A percentile compares a stretch with the other conserved stretches of the same genome.
Evolutionary conservation across 495 filamentous ascomycete species (phyloP).

Genomic region (Xanthoparmelia taractica): DNA sequence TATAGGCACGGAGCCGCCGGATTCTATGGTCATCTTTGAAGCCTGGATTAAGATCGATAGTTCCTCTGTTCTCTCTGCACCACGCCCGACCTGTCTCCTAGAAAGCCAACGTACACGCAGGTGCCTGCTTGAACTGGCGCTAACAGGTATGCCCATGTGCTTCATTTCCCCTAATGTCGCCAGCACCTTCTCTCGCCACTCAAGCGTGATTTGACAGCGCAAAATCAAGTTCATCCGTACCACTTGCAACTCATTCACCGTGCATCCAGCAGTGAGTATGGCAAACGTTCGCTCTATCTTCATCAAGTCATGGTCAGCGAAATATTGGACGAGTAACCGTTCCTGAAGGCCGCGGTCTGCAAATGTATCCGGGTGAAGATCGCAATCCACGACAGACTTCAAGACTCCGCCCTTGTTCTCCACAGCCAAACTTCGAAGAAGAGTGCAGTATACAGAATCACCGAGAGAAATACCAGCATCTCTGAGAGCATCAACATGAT

Average conservation of each 20-base stretch:
- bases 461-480: conserved; percentile 51
- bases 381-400: conserved; percentile 52
- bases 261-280: conserved; percentile 33
- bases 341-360: conserved; percentile 57
- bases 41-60: conserved; percentile 29
- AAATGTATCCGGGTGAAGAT: conserved; percentile 68
- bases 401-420: conserved; percentile 51
- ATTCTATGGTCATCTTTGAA: conserved; percentile 31
- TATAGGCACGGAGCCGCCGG: conserved; percentile 30
- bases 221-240: conserved; percentile 37
- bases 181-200: conserved; percentile 19
- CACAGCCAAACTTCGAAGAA: conserved; percentile 51
- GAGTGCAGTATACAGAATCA: conserved; percentile 49
- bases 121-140: conserved; percentile 18
- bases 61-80: conserved; percentile 17
- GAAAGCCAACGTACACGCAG: conserved; percentile 23
- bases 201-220: conserved; percentile 28
- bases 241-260: conserved; percentile 20
- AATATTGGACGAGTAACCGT: conserved; percentile 44
- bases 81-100: conserved; percentile 15
- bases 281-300: conserved; percentile 48
- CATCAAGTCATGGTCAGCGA: conserved; percentile 42
- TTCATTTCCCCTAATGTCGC: conserved; percentile 29
- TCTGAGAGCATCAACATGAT: conserved; percentile 49
- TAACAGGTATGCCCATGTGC: conserved; percentile 17